Evolutionary conservation across 2,329 filamentous ascomycete species (phyloP), one percentile per base, ranked within the genome.

Genomic region (Pseudopyricularia javanii): DNA sequence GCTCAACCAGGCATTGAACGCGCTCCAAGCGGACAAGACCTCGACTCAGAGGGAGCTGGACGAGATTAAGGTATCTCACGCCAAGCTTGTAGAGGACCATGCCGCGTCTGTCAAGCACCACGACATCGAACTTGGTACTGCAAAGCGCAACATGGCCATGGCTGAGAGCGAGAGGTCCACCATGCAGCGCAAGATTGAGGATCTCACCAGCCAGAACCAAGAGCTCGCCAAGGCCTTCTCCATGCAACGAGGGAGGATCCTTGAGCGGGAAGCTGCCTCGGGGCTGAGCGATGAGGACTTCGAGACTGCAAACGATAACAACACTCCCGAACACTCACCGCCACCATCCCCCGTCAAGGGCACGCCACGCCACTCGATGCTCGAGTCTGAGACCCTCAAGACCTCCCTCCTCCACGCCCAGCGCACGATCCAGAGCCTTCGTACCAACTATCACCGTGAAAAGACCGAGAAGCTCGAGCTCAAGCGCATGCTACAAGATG

Each of bases 391-490:
- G 70, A 98, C 93, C 0, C 73, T 98, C 59, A 94, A 93, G 71
- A 94, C 91, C 52, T 96, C 91, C 26, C 77, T 97, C 28, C 85
- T 90, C 59, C 93, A 98, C 66, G 91, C 93, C 37, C 93, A 97
- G 66, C 83, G 91, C 54, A 96, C 95, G 70, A 96, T 98, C 55
- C 91, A 97, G 66, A 95, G 89, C 62, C 80, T 97, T 60, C 90
- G 95, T 68, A 90, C 86, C 66, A 95, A 91, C 62, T 87, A 97
- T 48, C 91, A 98, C 67, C 86, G 93, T 33, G 93, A 98, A 68
- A 98, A 97, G 82, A 96, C 91, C 0, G 93, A 98, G 68, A 98
- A 96, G 74, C 80, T 97, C 28, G 93, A 98, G 68, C 79, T 97
- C 52, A 91, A 89, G 69, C 86, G 91, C 55, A 88, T 98, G 79